Conservation (phyloP, 768 basidiomycete genomes). For the Dentipellis fragilis region DNA sequence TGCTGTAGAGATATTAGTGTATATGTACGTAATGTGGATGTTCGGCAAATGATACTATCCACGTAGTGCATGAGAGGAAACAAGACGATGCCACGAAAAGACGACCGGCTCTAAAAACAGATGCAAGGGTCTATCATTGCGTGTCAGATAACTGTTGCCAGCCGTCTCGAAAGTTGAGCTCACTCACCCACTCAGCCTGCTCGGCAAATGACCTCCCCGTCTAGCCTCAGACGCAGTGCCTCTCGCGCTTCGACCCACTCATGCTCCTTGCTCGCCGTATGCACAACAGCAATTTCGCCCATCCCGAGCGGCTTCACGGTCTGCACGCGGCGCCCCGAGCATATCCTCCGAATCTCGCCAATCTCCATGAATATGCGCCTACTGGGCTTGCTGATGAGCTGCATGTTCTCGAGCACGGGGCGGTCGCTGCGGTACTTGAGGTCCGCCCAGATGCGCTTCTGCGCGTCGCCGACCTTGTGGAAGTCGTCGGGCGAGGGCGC, state of each 20-base stretch:
- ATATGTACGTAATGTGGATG: neutral
- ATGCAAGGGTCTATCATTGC: neutral
- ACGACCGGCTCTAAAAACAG: neutral
- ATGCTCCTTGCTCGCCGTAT: constrained; percentile 57
- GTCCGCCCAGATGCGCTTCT: constrained; percentile 84
- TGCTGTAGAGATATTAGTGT: neutral
- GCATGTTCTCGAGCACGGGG: constrained; percentile 73
- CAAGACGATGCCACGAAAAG: neutral
- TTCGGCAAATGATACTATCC: neutral
- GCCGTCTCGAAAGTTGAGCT: neutral
- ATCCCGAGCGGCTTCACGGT: constrained; percentile 77
- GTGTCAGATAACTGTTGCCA: neutral
- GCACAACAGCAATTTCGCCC: constrained; percentile 88
- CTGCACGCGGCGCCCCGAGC: constrained; percentile 74
- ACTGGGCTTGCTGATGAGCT: constrained; percentile 77
- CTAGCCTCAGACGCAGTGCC: constrained; percentile 64
- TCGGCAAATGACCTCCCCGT: constrained; percentile 84
- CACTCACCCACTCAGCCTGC: constrained; percentile 26
- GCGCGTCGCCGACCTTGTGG: constrained; percentile 42
- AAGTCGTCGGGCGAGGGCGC: constrained; percentile 61
- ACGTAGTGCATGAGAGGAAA: too few relatives aligned
- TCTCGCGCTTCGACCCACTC: constrained; percentile 93
- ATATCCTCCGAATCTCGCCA: constrained; percentile 65
- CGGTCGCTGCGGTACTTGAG: constrained; percentile 90
- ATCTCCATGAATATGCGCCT: constrained; percentile 67